Percentiles rank a stretch among this genome's conserved stretches.
phyloP scores from a whole-genome alignment of 208 protist genomes.

The Leishmania amazonensis region DNA sequence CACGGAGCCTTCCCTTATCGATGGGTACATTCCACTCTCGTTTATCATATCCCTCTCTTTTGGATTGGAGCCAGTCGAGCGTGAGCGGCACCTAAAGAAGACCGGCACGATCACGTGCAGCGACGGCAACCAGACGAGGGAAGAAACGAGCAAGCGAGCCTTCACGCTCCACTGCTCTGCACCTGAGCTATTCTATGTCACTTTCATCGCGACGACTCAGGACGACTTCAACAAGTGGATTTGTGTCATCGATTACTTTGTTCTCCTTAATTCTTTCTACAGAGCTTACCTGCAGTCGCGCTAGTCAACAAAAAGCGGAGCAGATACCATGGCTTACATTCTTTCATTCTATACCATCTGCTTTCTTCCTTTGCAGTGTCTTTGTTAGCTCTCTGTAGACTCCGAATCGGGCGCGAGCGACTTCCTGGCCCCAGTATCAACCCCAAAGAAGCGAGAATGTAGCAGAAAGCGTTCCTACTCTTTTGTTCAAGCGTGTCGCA shows the following conservation, averaged over 20 bases:
- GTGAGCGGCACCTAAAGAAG: slow-evolving; percentile 19
- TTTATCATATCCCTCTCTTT: slow-evolving; percentile 42
- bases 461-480: too few relatives aligned
- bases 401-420: neutral
- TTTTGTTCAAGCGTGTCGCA: neutral
- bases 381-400: neutral
- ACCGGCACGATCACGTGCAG: slow-evolving; percentile 33
- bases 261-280: slow-evolving; percentile 31
- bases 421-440: neutral
- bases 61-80: slow-evolving; percentile 41
- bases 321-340: neutral
- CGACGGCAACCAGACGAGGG: slow-evolving; percentile 15
- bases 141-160: slow-evolving; percentile 34
- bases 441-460: neutral
- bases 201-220: slow-evolving; percentile 47
- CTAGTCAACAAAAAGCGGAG: neutral
- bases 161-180: slow-evolving; percentile 56
- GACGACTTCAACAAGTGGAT: slow-evolving; percentile 44
- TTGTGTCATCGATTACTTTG: slow-evolving; percentile 51
- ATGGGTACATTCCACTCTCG: slow-evolving; percentile 58
- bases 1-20: slow-evolving; percentile 27
- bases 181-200: slow-evolving; percentile 57
- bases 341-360: neutral
- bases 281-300: slow-evolving; percentile 20
- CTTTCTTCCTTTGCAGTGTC: neutral